Conservation (phyloP, 2,329 filamentous ascomycete genomes). For the Alternaria ethzedia region DNA sequence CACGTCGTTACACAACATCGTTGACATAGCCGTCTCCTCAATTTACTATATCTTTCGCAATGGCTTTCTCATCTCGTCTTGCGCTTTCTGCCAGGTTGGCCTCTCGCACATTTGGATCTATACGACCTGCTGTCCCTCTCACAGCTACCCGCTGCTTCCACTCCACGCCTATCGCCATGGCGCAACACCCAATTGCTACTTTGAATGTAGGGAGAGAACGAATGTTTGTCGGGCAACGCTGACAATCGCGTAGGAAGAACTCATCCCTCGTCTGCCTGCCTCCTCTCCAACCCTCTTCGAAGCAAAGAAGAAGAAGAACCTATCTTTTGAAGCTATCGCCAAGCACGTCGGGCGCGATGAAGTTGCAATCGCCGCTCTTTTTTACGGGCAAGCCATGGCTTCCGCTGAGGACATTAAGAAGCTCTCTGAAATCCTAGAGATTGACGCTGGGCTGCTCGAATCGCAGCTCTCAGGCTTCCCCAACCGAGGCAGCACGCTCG, state of each 20-base stretch:
- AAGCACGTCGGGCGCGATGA: constrained; percentile 76
- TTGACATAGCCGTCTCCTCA: constrained; percentile 18
- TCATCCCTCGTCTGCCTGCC: constrained; percentile 71
- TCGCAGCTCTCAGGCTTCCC: constrained; percentile 75
- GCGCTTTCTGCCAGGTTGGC: constrained; percentile 40
- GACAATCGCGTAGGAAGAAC: constrained; percentile 60
- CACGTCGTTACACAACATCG: constrained; percentile 15
- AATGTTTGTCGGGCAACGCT: constrained; percentile 4
- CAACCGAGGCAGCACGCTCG: constrained; percentile 77
- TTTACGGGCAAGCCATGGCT: constrained; percentile 85
- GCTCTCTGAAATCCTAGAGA: constrained; percentile 69
- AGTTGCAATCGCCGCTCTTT: constrained; percentile 84
- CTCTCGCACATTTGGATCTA: constrained; percentile 38
- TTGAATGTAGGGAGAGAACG: constrained; percentile 36
- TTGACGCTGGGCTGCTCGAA: constrained; percentile 64
- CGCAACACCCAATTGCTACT: constrained; percentile 49
- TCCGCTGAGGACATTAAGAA: constrained; percentile 72
- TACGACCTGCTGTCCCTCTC: constrained; percentile 29
- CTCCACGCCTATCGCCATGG: constrained; percentile 37
- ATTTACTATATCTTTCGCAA: constrained; percentile 16
- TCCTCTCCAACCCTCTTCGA: constrained; percentile 78
- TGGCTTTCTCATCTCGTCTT: constrained; percentile 36
- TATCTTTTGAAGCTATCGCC: constrained; percentile 82
- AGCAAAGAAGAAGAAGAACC: constrained; percentile 75
- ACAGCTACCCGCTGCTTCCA: constrained; percentile 37